These are phyloP conservation scores for Neolentinus lepideus DNA, from an alignment of 1,284 basidiomycete genomes.

Conservation along the genomic window DNA sequence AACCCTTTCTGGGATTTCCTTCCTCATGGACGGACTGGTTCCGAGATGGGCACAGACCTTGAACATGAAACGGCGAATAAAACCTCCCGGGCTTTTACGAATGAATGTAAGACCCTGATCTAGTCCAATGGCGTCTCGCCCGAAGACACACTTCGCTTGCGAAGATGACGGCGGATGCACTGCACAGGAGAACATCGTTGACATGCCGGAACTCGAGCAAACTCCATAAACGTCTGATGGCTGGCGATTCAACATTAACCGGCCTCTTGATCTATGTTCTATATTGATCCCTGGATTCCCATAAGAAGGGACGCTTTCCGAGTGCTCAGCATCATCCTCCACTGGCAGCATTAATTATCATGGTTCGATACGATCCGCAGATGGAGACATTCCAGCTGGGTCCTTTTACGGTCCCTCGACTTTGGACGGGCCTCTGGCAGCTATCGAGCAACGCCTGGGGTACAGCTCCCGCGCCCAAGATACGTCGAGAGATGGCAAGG, in stretches of 20 bases:
- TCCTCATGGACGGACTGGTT: too few species aligned
- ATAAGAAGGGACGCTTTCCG: not conserved
- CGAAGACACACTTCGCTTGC: not conserved
- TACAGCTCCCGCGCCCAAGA: slow-evolving; percentile 55
- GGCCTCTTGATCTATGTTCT: not conserved
- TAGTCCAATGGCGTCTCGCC: not conserved
- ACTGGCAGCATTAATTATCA: not conserved
- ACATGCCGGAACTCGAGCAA: too few species aligned
- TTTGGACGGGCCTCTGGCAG: slow-evolving; percentile 79
- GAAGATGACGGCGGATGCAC: too few species aligned
- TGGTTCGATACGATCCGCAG: not conserved
- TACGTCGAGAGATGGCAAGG: slow-evolving; percentile 59
- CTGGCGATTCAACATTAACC: too few species aligned
- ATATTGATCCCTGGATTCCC: not conserved
- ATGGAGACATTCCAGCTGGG: slow-evolving; percentile 55
- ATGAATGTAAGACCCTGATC: not conserved
- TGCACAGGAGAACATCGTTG: too few species aligned
- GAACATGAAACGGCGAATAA: not conserved
- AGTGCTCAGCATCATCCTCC: not conserved
- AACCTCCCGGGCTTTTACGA: not conserved
- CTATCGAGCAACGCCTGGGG: slow-evolving; percentile 80
- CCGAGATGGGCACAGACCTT: too few species aligned
- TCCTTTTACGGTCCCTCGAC: slow-evolving; percentile 49
- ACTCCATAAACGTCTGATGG: too few species aligned
- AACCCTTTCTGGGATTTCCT: too few species aligned